phyloP scores from a whole-genome alignment of 768 basidiomycete species.

The Dendrothele bispora region DNA sequence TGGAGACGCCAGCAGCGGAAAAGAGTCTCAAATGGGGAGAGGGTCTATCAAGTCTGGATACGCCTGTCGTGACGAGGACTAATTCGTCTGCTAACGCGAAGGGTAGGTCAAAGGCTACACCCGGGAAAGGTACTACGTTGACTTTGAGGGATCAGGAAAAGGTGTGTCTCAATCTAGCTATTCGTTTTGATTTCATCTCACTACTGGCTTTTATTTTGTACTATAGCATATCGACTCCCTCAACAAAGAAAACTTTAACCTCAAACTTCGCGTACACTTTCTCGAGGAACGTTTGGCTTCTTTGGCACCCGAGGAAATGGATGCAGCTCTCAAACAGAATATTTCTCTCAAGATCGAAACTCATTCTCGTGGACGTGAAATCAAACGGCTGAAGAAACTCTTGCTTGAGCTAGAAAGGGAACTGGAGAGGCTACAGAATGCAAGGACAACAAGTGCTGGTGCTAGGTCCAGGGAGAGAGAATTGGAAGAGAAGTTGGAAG shows the following conservation, averaged over 20 bases:
- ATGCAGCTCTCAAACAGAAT: constrained; percentile 89
- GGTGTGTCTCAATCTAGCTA: constrained; percentile 41
- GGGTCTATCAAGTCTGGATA: constrained; percentile 49
- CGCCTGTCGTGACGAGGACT: constrained; percentile 45
- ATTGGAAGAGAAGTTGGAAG: constrained; percentile 72
- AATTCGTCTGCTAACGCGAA: constrained; percentile 20
- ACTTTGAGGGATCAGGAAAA: constrained; percentile 97
- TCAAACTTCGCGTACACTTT: constrained; percentile 95
- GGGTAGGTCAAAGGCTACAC: constrained; percentile 37
- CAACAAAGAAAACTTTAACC: constrained; percentile 96
- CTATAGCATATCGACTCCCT: constrained; percentile 88
- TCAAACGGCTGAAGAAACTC: constrained; percentile 90
- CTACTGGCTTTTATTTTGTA: too few species aligned
- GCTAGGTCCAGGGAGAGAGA: constrained; percentile 63
- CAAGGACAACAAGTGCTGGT: constrained; percentile 38
- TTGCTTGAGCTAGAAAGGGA: constrained; percentile 83
- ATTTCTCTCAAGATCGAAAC: constrained; percentile 92
- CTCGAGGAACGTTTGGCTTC: constrained; percentile 90
- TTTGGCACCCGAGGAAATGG: constrained; percentile 89
- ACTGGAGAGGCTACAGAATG: constrained; percentile 64
- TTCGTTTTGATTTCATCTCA: constrained; percentile 3
- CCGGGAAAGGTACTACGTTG: constrained; percentile 50
- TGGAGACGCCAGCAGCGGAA: constrained; percentile 55
- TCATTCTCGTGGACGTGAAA: constrained; percentile 84
- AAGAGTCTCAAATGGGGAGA: constrained; percentile 42